Evolutionary conservation across 306 rosid genomes (phyloP).

Genomic region (Clitoria ternatea): DNA sequence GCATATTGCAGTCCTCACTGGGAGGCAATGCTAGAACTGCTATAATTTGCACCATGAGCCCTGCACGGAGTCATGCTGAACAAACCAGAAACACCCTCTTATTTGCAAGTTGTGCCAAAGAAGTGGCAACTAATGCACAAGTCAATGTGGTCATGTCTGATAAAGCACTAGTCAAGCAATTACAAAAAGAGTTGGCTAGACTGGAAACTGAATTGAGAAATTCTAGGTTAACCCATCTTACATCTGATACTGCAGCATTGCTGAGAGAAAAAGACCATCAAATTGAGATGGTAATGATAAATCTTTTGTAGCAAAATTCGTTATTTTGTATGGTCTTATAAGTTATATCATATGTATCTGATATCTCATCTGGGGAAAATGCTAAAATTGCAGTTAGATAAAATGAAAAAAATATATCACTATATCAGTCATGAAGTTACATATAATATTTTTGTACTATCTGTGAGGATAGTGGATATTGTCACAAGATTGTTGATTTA

Average conservation of each 20-base stretch:
- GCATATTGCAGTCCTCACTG: constrained; percentile 91
- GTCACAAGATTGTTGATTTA: constrained; percentile 11
- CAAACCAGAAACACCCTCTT: constrained; percentile 97
- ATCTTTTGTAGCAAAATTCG: not conserved
- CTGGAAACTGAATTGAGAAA: constrained; percentile 67
- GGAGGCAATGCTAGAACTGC: constrained; percentile 99
- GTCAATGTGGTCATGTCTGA: constrained; percentile 94
- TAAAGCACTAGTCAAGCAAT: constrained; percentile 88
- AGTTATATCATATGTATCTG: not conserved
- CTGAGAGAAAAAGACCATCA: constrained; percentile 76
- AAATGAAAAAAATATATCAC: constrained; percentile 15
- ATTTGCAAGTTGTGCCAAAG: constrained; percentile 98
- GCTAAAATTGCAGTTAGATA: not conserved
- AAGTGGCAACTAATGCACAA: constrained; percentile 83
- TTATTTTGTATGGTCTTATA: not conserved
- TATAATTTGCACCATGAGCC: constrained; percentile 97
- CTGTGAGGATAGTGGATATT: not conserved
- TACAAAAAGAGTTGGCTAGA: constrained; percentile 83
- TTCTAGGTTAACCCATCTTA: constrained; percentile 37
- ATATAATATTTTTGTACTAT: not conserved
- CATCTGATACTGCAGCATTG: constrained; percentile 47
- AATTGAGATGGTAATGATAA: constrained; percentile 68
- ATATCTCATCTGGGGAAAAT: not conserved
- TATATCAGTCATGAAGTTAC: not conserved
- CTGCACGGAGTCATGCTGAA: constrained; percentile 85